Evolutionary conservation across 495 filamentous ascomycete species (phyloP), one percentile per base, ranked within the genome.

Genomic region (Podospora didyma): DNA sequence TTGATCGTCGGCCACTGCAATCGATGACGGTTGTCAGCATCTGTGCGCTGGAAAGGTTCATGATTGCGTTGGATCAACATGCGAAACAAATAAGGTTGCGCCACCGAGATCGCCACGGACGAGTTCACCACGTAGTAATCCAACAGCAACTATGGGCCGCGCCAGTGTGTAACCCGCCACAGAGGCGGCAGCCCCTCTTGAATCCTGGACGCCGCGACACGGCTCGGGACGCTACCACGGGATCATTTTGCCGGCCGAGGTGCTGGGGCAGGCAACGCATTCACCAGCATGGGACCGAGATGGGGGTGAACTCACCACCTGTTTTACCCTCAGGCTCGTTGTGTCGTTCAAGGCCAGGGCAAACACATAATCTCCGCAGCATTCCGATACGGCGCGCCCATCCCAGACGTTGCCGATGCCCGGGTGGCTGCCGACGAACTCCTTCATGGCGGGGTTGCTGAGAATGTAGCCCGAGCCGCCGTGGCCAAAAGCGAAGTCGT

Each of bases 361-460:
- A 37, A 90, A 72, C 4, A 89, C 73, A 54, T 82, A 80, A 64
- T 90, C 88, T 2, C 88, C 88, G 45, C 86, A 89, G 75, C 87
- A 90, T 49, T 83, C 78, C 9, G 60, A 57, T 52, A 77, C 73
- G 0, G 82, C 83, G 46, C 69, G 75, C n/a, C 67, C 60, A 62
- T 89, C 82, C 47, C 79, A 77, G 53, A 75, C 69, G 46, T 71
- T 72, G 1, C 65, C 79, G 42, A 84, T 62, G 11, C 70, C 69
- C 11, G 63, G 60, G 39, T 72, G 46, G 4, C 71, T 56, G 62
- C 75, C 75, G 1, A 63, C 66, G n/a, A 78, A 63, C 34, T 77
- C 67, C 47, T 74, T 62, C 57, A 82, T 74, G 31, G 84, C 81
- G 1, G 75, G 78, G 45, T 80, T 73, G 9, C 84, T 87, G 49